Evolutionary conservation across 306 rosid genomes (phyloP), one percentile per base, ranked within the genome.

Genomic region (Ceratonia siliqua): DNA sequence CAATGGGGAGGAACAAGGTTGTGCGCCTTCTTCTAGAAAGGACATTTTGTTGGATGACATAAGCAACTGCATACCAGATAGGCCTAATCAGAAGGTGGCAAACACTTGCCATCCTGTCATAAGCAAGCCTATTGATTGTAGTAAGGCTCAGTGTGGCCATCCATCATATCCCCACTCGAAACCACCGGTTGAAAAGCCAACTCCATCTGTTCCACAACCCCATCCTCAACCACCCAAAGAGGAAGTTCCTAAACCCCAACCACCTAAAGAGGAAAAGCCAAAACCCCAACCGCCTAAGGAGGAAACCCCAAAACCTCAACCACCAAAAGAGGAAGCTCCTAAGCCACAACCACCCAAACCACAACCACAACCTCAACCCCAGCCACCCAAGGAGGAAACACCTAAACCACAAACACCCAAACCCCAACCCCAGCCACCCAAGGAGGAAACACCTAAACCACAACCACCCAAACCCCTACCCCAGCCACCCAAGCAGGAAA

Each of bases 61-160:
- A 0, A 24, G 17, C 6, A 91, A 91, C 3, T 94, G 98, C 65
- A 62, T 94, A 24, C 91, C 91, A 0, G 81, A 69, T 2, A 87
- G 89, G 67, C 87, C 96, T 1, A 83, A 79, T 11, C 98, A 94
- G 50, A 94, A 78, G 77, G 10, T 10, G 0, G 2, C 66, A 1
- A 70, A 52, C 0, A 50, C n/a, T 27, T 94, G 98, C 39, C 64
- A 73, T 22, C 62, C 17, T 0, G 87, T 88, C 22, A 91, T 85
- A 15, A 84, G 77, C 73, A 89, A 82, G 30, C 91, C 90, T 0
- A 79, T 89, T 18, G 91, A 94, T 70, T 94, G 98, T 28, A 67
- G 87, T 75, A 89, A 89, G 86, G 63, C 76, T 3, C 75, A 68
- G 46, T 94, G 98, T 72, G 83, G 87, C 12, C 81, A 63, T 13